Percentiles rank a stretch among this genome's conserved stretches.
Conservation (phyloP, 2,329 filamentous ascomycete genomes). For the Xylaria hypoxylon region DNA sequence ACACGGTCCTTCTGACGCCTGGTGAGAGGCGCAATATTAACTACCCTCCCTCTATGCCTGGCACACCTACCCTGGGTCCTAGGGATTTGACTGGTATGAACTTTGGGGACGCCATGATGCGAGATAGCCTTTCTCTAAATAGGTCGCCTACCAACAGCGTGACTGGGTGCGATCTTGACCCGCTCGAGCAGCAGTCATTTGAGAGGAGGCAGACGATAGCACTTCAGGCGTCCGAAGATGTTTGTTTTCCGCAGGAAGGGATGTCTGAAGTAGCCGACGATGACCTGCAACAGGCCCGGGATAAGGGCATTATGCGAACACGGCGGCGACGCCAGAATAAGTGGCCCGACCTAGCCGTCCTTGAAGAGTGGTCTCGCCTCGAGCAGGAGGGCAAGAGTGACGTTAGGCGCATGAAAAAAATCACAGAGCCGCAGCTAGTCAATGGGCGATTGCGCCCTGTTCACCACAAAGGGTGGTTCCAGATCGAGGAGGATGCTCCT, state of each 20-base stretch:
- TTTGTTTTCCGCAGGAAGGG: constrained; percentile 86
- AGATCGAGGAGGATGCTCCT: constrained; percentile 87
- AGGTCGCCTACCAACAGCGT: constrained; percentile 41
- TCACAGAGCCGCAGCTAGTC: constrained; percentile 92
- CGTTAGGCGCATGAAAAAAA: constrained; percentile 86
- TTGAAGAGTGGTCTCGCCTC: constrained; percentile 90
- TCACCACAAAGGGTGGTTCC: constrained; percentile 83
- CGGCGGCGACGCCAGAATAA: constrained; percentile 73
- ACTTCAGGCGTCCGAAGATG: constrained; percentile 81
- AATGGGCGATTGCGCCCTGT: constrained; percentile 88
- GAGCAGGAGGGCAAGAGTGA: constrained; percentile 91
- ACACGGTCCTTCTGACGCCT: constrained; percentile 47
- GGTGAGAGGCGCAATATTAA: constrained; percentile 71
- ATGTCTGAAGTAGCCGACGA: constrained; percentile 86
- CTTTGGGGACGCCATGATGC: constrained; percentile 77
- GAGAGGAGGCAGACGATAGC: constrained; percentile 68
- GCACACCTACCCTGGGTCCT: constrained; percentile 66
- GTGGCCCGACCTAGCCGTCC: constrained; percentile 86
- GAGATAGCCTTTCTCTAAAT: constrained; percentile 67
- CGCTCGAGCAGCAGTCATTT: constrained; percentile 51
- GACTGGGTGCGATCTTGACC: constrained; percentile 42
- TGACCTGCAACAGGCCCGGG: constrained; percentile 67
- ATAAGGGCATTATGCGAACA: constrained; percentile 51
- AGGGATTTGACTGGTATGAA: constrained; percentile 64
- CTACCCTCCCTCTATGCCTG: constrained; percentile 75